Evolutionary conservation across 163 green algal species (phyloP).

Genomic region (Scenedesmus sp.): DNA sequence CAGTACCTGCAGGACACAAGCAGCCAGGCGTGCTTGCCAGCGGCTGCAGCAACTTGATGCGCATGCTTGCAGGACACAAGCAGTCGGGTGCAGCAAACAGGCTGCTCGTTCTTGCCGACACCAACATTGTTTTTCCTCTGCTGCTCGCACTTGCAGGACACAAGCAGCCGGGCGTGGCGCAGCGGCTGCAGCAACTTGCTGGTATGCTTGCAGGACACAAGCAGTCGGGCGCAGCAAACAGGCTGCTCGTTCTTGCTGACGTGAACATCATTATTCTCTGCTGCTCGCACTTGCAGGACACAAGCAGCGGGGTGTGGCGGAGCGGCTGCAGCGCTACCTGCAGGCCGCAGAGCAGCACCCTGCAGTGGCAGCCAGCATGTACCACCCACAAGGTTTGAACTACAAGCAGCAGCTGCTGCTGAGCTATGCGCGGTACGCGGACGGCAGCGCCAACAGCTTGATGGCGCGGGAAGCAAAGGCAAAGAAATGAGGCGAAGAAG

Average conservation of each 20-base stretch:
- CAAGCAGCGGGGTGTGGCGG: not conserved
- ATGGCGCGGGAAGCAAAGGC: slow-evolving; percentile 46
- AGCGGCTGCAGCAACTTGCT: too few relatives aligned
- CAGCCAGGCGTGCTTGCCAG: not conserved
- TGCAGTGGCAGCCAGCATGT: slow-evolving; percentile 19
- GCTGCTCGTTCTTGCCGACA: too few relatives aligned
- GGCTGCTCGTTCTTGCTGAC: not conserved
- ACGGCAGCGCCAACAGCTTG: slow-evolving; percentile 59
- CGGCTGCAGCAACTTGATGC: not conserved
- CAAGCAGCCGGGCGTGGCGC: not conserved
- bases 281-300: not conserved
- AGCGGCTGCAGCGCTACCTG: slow-evolving; percentile 27
- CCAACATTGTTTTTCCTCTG: not conserved
- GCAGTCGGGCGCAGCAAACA: not conserved
- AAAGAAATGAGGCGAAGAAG: not conserved
- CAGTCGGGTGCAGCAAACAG: too few relatives aligned
- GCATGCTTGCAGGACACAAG: not conserved
- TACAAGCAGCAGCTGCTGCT: slow-evolving; percentile 45
- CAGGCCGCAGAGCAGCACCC: slow-evolving; percentile 22
- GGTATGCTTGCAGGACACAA: not conserved
- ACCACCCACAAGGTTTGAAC: slow-evolving; percentile 34
- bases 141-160: not conserved
- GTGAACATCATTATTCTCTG: not conserved
- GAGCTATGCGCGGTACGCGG: slow-evolving; percentile 62
- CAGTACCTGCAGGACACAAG: too few relatives aligned